phyloP scores from a whole-genome alignment of 1,139 yeast genomes.

The Williopsis jadinii region DNA sequence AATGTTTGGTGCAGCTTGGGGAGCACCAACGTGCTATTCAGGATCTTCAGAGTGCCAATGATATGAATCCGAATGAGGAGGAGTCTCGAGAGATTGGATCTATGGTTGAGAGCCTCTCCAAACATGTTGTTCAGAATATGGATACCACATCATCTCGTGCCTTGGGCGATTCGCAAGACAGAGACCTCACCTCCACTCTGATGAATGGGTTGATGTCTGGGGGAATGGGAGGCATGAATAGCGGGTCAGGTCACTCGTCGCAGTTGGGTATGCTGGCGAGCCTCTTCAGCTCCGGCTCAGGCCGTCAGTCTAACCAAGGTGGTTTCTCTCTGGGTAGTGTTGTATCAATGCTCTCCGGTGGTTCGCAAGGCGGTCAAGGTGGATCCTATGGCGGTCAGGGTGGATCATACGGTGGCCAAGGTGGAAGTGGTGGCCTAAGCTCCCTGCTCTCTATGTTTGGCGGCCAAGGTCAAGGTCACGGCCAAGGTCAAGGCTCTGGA shows the following conservation, averaged over 20 bases:
- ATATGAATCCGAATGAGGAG: slow-evolving; percentile 14
- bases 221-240: slow-evolving; percentile 10
- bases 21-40: slow-evolving; percentile 17
- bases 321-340: slow-evolving; percentile 4
- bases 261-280: slow-evolving; percentile 15
- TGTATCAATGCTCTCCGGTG: slow-evolving; percentile 12
- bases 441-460: too few relatives aligned
- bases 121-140: slow-evolving; percentile 18
- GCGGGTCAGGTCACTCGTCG: slow-evolving; percentile 4
- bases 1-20: slow-evolving; percentile 10
- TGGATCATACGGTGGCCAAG: slow-evolving; percentile 1
- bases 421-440: slow-evolving; percentile 1
- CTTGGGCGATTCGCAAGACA: slow-evolving; percentile 13
- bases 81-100: slow-evolving; percentile 14
- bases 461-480: too few relatives aligned
- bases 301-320: background rate
- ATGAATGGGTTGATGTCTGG: slow-evolving; percentile 15
- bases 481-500: too few relatives aligned
- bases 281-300: slow-evolving; percentile 8
- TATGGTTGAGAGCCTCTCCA: slow-evolving; percentile 15
- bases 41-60: slow-evolving; percentile 17
- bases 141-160: slow-evolving; percentile 16
- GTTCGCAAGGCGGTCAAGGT: background rate
- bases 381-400: background rate
- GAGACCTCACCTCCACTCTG: slow-evolving; percentile 15